Percentiles rank a stretch among this genome's conserved stretches.
Evolutionary conservation across 768 basidiomycete genomes (phyloP).

Genomic region (Hortiboletus flavorubellus): DNA sequence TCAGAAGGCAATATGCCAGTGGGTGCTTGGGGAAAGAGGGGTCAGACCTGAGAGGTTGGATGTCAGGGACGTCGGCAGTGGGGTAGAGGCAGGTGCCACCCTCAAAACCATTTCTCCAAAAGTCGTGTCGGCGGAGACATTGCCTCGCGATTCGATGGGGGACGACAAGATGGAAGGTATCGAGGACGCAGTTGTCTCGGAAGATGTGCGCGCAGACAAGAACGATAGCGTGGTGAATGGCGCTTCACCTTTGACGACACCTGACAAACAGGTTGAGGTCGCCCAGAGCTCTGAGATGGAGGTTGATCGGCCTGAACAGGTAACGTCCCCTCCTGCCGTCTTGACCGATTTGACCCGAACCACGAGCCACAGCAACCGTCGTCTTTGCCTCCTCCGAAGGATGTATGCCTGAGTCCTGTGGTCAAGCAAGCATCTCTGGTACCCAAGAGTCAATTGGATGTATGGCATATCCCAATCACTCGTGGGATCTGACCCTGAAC

Average conservation of each 20-base stretch:
- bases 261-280: constrained; percentile 3
- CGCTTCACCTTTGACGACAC: neutral
- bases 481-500: constrained; percentile 18
- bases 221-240: neutral
- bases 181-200: neutral
- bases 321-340: constrained; percentile 6
- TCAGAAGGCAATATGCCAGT: constrained; percentile 27
- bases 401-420: constrained; percentile 8
- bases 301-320: constrained; percentile 20
- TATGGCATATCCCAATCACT: constrained; percentile 16
- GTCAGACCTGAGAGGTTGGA: constrained; percentile 11
- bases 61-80: neutral
- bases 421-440: constrained; percentile 11
- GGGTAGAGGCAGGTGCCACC: neutral
- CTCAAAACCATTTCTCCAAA: neutral
- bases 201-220: neutral
- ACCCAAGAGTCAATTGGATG: constrained; percentile 27
- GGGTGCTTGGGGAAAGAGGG: constrained; percentile 24
- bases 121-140: neutral
- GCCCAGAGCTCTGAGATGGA: constrained; percentile 11
- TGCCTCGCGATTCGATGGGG: neutral
- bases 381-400: neutral
- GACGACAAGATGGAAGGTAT: constrained; percentile 21
- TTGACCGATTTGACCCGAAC: neutral
- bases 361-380: constrained; percentile 5